Base-by-base conservation (phyloP, 257 asterid genomes). In the Linderniella brevidens region DNA sequence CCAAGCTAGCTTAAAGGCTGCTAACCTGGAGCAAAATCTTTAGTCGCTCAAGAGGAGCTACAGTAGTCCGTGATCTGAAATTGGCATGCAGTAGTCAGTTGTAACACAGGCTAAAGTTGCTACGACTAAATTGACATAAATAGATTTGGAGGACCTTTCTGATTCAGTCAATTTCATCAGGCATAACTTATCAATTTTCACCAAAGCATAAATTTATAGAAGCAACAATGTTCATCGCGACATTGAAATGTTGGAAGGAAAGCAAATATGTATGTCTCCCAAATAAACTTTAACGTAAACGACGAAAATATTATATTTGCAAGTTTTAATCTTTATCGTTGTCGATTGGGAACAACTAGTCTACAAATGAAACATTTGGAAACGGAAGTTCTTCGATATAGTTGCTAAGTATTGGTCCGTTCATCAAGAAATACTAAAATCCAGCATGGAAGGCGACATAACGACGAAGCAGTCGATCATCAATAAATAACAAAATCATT, bases 31-130 rank as follows among this genome's bases (percentile, higher is more conserved):
- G 92, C 68, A 90, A 58, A 54, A 90, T 85, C 68, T 90, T 90
- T 46, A 90, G 72, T 51, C 98, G 81, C 61, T 90, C 98, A 78
- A 90, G 50, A n/a, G 98, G 98, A 52, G 98, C 98, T 35, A 90
- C 98, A 35, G 98, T 93, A 44, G 96, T 90, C 35, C 98, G 80
- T 1, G 98, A 88, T 69, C 98, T 88, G 93, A 59, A 70, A 64
- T 49, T 48, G 40, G 35, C 48, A 51, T 2, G 51, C 59, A 40
- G 25, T 45, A 6, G 32, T 25, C 32, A 25, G 32, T 25, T 2
- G 6, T 25, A 42, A 49, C 19, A 58, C 51, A 56, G 43, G 8
- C 36, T 49, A 32, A 37, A 29, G 35, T 44, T 15, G 19, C n/a
- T n/a, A n/a, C n/a, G n/a, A n/a, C n/a, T n/a, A n/a, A n/a, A n/a